Base-by-base conservation (phyloP, 2,329 filamentous ascomycete species). In the Nemania sp. region DNA sequence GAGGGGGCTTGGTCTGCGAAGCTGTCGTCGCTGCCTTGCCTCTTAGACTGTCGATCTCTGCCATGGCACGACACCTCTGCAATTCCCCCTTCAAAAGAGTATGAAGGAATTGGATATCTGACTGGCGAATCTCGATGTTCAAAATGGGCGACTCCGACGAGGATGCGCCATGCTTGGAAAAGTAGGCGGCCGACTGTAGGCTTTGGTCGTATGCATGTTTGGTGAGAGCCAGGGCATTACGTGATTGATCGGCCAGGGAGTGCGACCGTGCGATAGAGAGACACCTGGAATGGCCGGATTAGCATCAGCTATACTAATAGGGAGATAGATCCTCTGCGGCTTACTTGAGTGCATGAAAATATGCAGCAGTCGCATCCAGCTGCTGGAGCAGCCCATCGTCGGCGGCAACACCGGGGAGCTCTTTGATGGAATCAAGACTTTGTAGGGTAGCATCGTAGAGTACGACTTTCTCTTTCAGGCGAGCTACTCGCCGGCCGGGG, bases 401-500 rank as follows among this genome's bases (percentile, higher is more conserved):
- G 36, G 91, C 88, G 30, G 91, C 91, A 15, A 97, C 89, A 71
- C 94, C 94, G 2, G 91, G 89, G 12, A 99, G 80, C 56, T 96
- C 91, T 64, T 89, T 90, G 70, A 97, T 86, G 4, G 91, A 90
- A 61, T 97, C 89, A 55, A 99, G 78, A 71, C 91, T 97, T 72
- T 97, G 90, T 20, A 97, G 74, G 7, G 88, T 95, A 20, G 91
- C 90, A 69, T 97, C 91, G 69, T 97, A 97, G 2, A 99, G 78
- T 2, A 93, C 92, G 12, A 90, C 85, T 64, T 90, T 88, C 70
- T 97, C 93, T 67, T 91, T 89, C 46, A 97, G 77, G 64, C 89
- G 86, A 11, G 87, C 86, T 46, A 96, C 77, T 69, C 90, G 91
- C 59, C 86, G 86, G 17, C 89, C 88, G 14, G 83, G 83, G 0